Evolutionary conservation across 2,329 filamentous ascomycete species (phyloP), one percentile per base, ranked within the genome.

Genomic region (Akanthomyces lecanii): DNA sequence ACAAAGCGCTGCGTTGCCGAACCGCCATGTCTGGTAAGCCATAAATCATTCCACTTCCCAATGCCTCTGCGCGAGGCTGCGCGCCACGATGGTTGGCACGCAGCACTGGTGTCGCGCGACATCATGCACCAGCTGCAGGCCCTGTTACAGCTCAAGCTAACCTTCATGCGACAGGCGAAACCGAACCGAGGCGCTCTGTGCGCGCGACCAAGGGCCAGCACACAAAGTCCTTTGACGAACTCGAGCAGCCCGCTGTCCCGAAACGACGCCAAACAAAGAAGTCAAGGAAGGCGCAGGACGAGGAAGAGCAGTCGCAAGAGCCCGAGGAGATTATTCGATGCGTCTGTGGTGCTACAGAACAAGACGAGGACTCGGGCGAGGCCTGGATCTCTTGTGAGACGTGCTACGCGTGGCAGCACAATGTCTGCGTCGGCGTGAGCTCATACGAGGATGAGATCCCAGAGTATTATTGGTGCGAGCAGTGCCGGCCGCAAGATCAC

Each of bases 121-220:
- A 57, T 33, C 28, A 25, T 66, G 56, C 61, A 54, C 56, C 62
- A 55, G 67, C 69, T 71, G 68, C 71, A 25, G 10, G 23, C 12
- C 40, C 36, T 51, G 25, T 42, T 66, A 12, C 63, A 63, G 55
- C 62, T 54, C 62, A 51, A 57, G 54, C 64, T 65, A 59, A 65
- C 58, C 33, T 14, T 11, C 12, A 7, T 38, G 23, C 23, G 44
- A 23, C 69, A 77, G 75, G 75, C 73, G 82, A 86, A 76, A 75
- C 79, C 64, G 94, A 97, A 84, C 91, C 92, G 64, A 89, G 95
- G 75, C 91, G 95, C 73, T 99, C 95, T 50, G 93, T 95, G 67
- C 90, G 95, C 71, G 92, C 94, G 71, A 99, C 95, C 67, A 99
- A 99, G 74, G 95, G 95, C 73, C 93, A 97, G 71, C 92, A 98